Conservation (phyloP, 805 yeast species). For the Yarrowia bubula region DNA sequence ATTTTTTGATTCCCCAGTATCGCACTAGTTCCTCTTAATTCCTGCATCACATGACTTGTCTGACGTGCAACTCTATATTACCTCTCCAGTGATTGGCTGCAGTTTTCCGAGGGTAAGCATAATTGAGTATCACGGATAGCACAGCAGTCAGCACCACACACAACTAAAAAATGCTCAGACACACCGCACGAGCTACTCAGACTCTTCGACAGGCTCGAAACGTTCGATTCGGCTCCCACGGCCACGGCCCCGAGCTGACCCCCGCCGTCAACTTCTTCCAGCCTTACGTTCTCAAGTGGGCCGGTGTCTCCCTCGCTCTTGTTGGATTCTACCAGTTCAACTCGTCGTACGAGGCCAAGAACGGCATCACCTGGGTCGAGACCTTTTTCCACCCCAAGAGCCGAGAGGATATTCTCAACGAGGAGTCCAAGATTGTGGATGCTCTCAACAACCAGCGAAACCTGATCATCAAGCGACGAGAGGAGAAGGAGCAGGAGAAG, state of each 20-base stretch:
- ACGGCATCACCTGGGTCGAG: slow-evolving; percentile 8
- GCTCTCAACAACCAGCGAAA: slow-evolving; percentile 25
- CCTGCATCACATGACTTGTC: slow-evolving; percentile 2
- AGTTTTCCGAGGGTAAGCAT: slow-evolving; percentile 15
- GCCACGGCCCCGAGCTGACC: slow-evolving; percentile 25
- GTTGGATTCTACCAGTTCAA: slow-evolving; percentile 18
- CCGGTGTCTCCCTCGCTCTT: slow-evolving; percentile 14
- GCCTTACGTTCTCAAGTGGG: slow-evolving; percentile 22
- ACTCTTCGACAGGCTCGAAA: slow-evolving; percentile 27
- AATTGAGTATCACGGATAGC: background rate
- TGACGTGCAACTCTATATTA: slow-evolving; percentile 1
- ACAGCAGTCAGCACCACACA: slow-evolving; percentile 20
- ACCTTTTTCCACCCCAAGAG: slow-evolving; percentile 13
- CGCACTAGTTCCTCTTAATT: no score
- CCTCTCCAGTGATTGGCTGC: slow-evolving; percentile 24
- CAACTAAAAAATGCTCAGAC: slow-evolving; percentile 19
- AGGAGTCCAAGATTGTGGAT: slow-evolving; percentile 14
- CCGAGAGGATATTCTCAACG: slow-evolving; percentile 25
- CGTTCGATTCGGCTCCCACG: slow-evolving; percentile 24
- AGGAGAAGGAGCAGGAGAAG: slow-evolving; percentile 7
- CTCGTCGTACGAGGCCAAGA: slow-evolving; percentile 26
- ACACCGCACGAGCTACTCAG: slow-evolving; percentile 24
- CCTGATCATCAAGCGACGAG: background rate
- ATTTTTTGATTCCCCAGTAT: no score
- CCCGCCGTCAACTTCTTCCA: slow-evolving; percentile 23